Evolutionary conservation across 2,329 filamentous ascomycete genomes (phyloP), one percentile per base, ranked within the genome.

Genomic region (Chaetomium strumarium): DNA sequence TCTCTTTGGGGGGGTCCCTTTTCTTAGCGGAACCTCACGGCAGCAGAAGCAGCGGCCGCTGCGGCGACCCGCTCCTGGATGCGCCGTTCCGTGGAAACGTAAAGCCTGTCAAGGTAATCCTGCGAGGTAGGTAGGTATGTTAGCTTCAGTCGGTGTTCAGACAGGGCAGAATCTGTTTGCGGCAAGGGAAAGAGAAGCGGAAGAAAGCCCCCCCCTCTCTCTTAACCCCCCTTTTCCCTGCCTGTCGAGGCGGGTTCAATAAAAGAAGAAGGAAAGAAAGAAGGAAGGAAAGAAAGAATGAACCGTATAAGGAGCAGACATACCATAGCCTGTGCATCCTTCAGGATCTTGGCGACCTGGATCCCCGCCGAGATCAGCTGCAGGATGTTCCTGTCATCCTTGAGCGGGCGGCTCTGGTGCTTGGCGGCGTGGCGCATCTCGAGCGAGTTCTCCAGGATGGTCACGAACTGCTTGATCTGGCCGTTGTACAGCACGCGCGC

Each of bases 401-500:
- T 93, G 59, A 91, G 77, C 17, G 88, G 87, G 55, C 89, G 81
- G 59, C 84, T 87, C 70, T 91, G 87, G 70, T 91, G 86, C 69
- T 90, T 90, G 45, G 88, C 86, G 54, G 87, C 86, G 68, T 92
- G 88, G 58, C 88, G 79, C 87, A 91, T 91, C 73, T 92, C 88
- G 64, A 95, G 75, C 44, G 87, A 91, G 70, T 93, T 95, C 66
- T 95, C 89, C 62, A 95, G 72, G 30, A 93, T 87, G 39, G 89
- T 93, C 59, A 93, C 86, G 69, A 95, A 84, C 69, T 93, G 88
- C 72, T 92, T 93, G 71, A 95, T 95, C 71, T 95, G 89, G 55
- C 88, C 87, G 67, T 93, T 88, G 74, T 92, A 93, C 40, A 95
- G 75, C 17, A 93, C 86, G 51, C 88, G 78, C 43, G 89, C 87